These are phyloP conservation scores for Fraxinus floribunda DNA, from an alignment of 305 asterid species.

Conservation along the genomic window DNA sequence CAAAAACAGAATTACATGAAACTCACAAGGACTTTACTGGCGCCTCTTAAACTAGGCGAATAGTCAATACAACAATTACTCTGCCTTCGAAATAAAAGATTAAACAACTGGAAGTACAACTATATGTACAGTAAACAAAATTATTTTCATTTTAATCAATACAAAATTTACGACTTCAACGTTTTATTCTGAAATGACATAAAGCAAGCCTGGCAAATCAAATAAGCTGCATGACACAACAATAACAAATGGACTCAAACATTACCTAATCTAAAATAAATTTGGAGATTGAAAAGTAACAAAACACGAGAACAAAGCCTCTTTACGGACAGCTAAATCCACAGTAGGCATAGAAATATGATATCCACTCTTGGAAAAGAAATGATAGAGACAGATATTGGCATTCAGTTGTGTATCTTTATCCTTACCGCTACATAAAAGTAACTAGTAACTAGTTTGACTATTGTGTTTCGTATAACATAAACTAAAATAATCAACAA, in stretches of 20 bases:
- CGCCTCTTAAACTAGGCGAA: neutral
- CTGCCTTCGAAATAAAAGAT: constrained; percentile 8
- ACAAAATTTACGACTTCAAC: neutral
- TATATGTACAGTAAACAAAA: constrained; percentile 1
- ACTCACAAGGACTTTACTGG: constrained; percentile 4
- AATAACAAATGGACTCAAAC: constrained; percentile 1
- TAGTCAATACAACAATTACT: constrained; percentile 9
- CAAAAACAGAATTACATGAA: neutral
- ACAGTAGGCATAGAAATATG: neutral
- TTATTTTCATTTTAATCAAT: neutral
- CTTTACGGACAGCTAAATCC: neutral
- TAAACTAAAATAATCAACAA: neutral
- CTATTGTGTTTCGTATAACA: neutral
- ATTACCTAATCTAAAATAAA: constrained; percentile 9
- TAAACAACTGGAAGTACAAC: neutral
- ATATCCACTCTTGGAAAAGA: neutral
- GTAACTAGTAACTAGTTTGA: neutral
- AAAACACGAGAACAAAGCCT: neutral
- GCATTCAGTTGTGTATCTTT: neutral
- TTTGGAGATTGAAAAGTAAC: neutral
- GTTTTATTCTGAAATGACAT: neutral
- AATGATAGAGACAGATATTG: neutral
- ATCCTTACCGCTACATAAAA: neutral
- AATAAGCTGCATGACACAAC: neutral
- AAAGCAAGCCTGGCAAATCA: neutral